phyloP scores from a whole-genome alignment of 164 flowering plant genomes.

The Cinnamomum chago region DNA sequence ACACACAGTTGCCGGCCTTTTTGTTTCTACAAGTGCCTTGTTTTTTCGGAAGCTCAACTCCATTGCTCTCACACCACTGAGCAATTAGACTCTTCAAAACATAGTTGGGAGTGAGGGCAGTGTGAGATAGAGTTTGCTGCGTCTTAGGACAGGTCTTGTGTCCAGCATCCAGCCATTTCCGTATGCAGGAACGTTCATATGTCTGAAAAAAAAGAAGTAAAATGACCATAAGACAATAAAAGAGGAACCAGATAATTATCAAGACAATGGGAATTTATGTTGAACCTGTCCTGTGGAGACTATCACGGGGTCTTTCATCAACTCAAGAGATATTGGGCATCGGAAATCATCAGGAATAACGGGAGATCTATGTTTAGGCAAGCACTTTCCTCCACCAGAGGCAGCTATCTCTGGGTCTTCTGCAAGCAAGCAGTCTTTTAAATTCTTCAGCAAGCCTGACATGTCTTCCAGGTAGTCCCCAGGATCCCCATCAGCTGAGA shows the following conservation, averaged over 20 bases:
- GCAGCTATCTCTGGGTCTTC: constrained; percentile 45
- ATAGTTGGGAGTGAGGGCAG: constrained; percentile 29
- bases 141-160: constrained; percentile 35
- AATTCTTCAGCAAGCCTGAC: constrained; percentile 57
- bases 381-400: constrained; percentile 40
- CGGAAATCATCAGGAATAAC: constrained; percentile 94
- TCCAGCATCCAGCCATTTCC: constrained; percentile 34
- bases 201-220: constrained; percentile 17
- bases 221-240: neutral
- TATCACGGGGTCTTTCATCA: constrained; percentile 97
- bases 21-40: constrained; percentile 14
- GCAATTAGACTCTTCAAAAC: constrained; percentile 28
- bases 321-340: constrained; percentile 88
- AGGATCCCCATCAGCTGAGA: constrained; percentile 43
- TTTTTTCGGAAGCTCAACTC: constrained; percentile 23
- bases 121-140: constrained; percentile 23
- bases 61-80: constrained; percentile 35
- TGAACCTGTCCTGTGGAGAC: constrained; percentile 95
- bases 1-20: constrained; percentile 12
- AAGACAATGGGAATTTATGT: neutral
- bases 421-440: constrained; percentile 48
- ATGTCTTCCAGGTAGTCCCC: constrained; percentile 55
- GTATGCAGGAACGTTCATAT: constrained; percentile 26
- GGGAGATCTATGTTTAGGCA: constrained; percentile 69
- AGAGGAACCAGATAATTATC: neutral